These are phyloP conservation scores for Nematocida sp. DNA, from an alignment of 371 early-diverging fungal species.

Conservation along the genomic window DNA sequence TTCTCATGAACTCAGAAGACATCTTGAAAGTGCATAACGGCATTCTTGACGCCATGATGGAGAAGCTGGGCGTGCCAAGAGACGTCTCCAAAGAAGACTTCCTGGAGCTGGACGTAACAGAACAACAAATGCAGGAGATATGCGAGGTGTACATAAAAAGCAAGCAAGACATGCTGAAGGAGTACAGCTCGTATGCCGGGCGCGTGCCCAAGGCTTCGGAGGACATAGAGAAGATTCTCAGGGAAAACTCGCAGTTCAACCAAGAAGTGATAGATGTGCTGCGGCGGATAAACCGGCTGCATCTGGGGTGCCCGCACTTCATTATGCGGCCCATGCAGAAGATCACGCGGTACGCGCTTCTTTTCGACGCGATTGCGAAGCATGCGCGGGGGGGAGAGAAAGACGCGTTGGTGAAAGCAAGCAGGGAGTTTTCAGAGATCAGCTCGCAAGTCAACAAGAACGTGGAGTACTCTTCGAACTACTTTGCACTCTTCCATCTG, in stretches of 20 bases:
- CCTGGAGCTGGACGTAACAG: constrained; percentile 1
- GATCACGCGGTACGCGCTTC: constrained; percentile 59
- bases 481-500: constrained; percentile 57
- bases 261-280: constrained; percentile 51
- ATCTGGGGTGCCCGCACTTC: constrained; percentile 62
- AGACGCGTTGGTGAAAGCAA: constrained; percentile 24
- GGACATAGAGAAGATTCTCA: constrained; percentile 8
- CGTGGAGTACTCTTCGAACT: constrained; percentile 37
- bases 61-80: neutral
- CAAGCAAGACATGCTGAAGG: neutral
- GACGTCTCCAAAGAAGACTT: constrained; percentile 16
- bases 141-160: neutral
- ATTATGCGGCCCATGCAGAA: constrained; percentile 61
- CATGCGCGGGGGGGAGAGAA: constrained; percentile 44
- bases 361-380: constrained; percentile 61
- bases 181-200: constrained; percentile 20
- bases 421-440: constrained; percentile 33
- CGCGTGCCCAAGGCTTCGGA: constrained; percentile 27
- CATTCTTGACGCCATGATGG: constrained; percentile 1
- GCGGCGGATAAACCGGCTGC: constrained; percentile 34
- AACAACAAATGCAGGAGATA: neutral
- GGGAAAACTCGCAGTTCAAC: constrained; percentile 53
- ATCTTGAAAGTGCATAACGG: constrained; percentile 18
- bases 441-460: constrained; percentile 51
- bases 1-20: constrained; percentile 23